Evolutionary conservation across 169 alveolate genomes (phyloP).

Genomic region (Ichthyophthirius multifiliis): DNA sequence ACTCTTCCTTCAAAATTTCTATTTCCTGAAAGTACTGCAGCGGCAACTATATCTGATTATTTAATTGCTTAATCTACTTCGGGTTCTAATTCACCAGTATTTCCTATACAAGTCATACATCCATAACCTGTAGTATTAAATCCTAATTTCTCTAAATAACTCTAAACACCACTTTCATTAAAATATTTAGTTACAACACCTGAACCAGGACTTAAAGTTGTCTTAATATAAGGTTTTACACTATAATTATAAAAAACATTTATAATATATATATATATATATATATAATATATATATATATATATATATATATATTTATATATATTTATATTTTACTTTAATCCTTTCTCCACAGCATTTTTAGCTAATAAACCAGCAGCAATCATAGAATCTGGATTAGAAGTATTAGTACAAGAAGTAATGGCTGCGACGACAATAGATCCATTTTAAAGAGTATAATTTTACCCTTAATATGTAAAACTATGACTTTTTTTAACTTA

Average conservation of each 20-base stretch:
- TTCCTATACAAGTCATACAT: constrained; percentile 98
- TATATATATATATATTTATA: too few relatives aligned
- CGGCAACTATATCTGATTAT: constrained; percentile 87
- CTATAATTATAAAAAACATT: too few relatives aligned
- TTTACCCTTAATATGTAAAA: constrained; percentile 52
- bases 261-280: too few relatives aligned
- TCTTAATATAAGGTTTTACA: constrained; percentile 92
- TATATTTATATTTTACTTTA: constrained; percentile 12
- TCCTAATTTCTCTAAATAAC: constrained; percentile 90
- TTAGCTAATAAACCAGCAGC: constrained; percentile 96
- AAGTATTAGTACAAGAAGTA: constrained; percentile 97
- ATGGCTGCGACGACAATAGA: constrained; percentile 95
- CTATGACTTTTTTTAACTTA: constrained; percentile 32
- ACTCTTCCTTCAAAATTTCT: constrained; percentile 97
- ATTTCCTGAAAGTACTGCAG: constrained; percentile 95
- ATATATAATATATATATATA: too few relatives aligned
- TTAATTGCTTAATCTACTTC: constrained; percentile 87
- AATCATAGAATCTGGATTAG: constrained; percentile 95
- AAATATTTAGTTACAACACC: constrained; percentile 34
- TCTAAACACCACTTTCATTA: constrained; percentile 71
- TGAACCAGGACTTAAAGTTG: constrained; percentile 95
- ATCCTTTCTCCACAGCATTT: constrained; percentile 92
- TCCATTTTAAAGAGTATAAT: constrained; percentile 87
- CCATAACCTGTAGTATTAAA: constrained; percentile 96
- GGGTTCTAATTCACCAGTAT: constrained; percentile 93